Evolutionary conservation across 495 filamentous ascomycete species (phyloP), one percentile per base, ranked within the genome.

Genomic region (Penicillium egyptiacum): DNA sequence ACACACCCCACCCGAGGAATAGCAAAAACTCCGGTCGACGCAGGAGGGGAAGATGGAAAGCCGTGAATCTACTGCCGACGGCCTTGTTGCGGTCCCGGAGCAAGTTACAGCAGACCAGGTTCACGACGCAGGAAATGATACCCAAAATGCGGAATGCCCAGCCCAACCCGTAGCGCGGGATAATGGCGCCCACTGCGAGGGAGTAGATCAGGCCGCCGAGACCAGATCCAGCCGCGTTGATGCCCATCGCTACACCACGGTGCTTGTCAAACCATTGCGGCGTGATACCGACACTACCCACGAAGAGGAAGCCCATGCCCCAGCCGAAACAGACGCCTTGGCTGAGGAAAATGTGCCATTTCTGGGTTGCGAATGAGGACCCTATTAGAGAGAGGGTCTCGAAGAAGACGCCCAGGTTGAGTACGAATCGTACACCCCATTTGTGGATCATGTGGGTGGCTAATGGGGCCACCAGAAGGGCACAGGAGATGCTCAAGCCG

Each of bases 61-160:
- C 75, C 14, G 79, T 71, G 57, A 86, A 79, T 16, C 80, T 78
- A 43, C 85, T 83, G 5, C 83, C 83, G 41, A 92, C 79, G 7
- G 75, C 75, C 63, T 86, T 80, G 62, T 92, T 93, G 14, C 90
- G 81, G 60, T 91, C 89, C 16, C 79, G 75, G 28, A 92, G 74
- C 12, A 90, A 67, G 37, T 88, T 70, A 19, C 79, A 81, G 51
- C 81, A 84, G 5, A 83, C 70, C 17, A 81, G 64, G 61, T 89
- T 92, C 9, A 85, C 83, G 11, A 82, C 79, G 58, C 83, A 87
- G 30, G 80, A 77, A n/a, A 87, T 60, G 49, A 91, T 82, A 10
- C 84, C 89, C 7, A 90, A 72, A 41, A 90, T 83, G 1, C 90
- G 82, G 64, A 91, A 89, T 2, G 89, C 80, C 89, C 89, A 92